Evolutionary conservation across 2,329 filamentous ascomycete genomes (phyloP), one percentile per base, ranked within the genome.

Genomic region (Sphaerostilbella broomeana): DNA sequence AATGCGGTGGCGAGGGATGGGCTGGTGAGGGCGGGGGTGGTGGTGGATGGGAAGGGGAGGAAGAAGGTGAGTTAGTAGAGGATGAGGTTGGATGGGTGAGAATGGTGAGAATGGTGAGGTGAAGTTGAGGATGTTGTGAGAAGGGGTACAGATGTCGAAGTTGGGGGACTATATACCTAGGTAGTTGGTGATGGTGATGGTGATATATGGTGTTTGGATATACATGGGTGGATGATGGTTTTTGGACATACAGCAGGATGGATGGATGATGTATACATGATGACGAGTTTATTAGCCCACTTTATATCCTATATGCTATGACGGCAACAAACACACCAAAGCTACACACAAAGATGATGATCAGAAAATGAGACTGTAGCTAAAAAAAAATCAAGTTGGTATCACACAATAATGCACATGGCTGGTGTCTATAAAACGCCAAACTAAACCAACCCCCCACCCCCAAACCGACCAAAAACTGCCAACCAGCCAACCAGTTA

Each of bases 1-100:
- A 95, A 95, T 58, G 74, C 77, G 40, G 85, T 81, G 7, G 89
- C 88, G 6, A 76, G 89, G 54, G 88, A 95, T 63, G 85, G 84
- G 1, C 72, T 97, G 47, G 75, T 95, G 8, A 77, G 77, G 55
- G 87, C 84, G 1, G 85, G 84, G 0, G 77, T 86, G 51, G 79
- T 77, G 8, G 69, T 67, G 41, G 78, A 81, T 42, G 52, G 51
- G 17, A 46, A 43, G 15, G 54, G 50, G n/a, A 68, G 64, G 51
- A 68, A 68, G 51, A 75, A 69, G 53, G n/a, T n/a, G n/a, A n/a
- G n/a, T n/a, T n/a, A n/a, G n/a, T n/a, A 59, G 59, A 30, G 50
- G 56, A 45, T 60, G 53, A 53, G 29, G 16, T 4, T 17, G 29
- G 33, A 19, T 3, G 6, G 40, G 30, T 21, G 26, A 13, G 13